Evolutionary conservation across 257 asterid genomes (phyloP).

Genomic region (Solanum piurae): DNA sequence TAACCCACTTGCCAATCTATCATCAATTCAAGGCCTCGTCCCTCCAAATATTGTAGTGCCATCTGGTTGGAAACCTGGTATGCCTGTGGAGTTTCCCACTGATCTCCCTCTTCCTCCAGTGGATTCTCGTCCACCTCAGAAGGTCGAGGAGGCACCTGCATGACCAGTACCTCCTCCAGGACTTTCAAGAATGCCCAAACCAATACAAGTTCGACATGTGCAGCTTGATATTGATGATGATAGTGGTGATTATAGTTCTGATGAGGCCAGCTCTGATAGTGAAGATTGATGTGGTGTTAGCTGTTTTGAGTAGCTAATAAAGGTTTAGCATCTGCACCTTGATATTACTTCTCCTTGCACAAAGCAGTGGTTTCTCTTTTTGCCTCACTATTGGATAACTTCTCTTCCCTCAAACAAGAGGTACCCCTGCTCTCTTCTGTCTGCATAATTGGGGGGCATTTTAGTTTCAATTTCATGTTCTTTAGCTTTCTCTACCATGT

Average conservation of each 20-base stretch:
- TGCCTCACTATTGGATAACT: conserved; percentile 3
- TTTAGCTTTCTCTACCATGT: neutral
- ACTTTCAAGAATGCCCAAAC: conserved; percentile 44
- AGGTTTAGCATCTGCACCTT: conserved; percentile 78
- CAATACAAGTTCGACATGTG: conserved; percentile 87
- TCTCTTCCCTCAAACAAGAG: conserved; percentile 1
- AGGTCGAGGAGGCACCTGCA: conserved; percentile 47
- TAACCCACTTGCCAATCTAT: conserved; percentile 22
- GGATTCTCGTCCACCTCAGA: conserved; percentile 46
- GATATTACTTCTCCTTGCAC: conserved; percentile 31
- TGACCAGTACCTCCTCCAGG: conserved; percentile 40
- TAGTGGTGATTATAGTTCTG: conserved; percentile 67
- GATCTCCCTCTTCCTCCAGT: conserved; percentile 69
- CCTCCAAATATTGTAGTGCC: conserved; percentile 68
- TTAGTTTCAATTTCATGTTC: neutral
- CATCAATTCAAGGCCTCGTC: conserved; percentile 38
- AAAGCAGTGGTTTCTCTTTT: conserved; percentile 2
- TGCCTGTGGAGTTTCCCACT: conserved; percentile 82
- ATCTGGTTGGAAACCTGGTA: conserved; percentile 88
- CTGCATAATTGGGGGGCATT: neutral
- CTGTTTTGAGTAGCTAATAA: conserved; percentile 30
- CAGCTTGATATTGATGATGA: conserved; percentile 86
- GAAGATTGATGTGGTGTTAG: conserved; percentile 42
- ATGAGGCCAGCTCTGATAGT: conserved; percentile 60
- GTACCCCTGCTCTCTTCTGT: neutral